Conservation (phyloP, 805 yeast species). For the Candida broadrunensis region DNA sequence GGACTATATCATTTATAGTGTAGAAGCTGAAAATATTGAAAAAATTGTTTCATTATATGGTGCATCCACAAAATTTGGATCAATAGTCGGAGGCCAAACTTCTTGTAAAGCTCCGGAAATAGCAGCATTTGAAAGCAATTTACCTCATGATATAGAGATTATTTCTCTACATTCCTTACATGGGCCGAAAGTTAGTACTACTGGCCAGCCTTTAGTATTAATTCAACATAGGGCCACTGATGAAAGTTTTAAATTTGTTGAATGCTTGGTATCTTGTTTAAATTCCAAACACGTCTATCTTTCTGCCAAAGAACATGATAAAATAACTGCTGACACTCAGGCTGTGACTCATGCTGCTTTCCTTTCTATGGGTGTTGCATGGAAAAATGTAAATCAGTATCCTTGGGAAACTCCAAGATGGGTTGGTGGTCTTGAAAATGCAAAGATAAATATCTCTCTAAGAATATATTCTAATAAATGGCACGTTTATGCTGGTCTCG, state of each 20-base stretch:
- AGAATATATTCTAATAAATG: constrained; percentile 91
- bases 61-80: constrained; percentile 81
- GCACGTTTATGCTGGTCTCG: constrained; percentile 98
- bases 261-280: constrained; percentile 63
- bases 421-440: constrained; percentile 94
- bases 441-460: constrained; percentile 88
- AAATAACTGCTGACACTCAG: constrained; percentile 96
- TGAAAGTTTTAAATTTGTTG: constrained; percentile 59
- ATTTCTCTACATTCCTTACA: constrained; percentile 89
- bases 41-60: constrained; percentile 75
- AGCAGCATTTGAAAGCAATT: constrained; percentile 69
- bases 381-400: constrained; percentile 78
- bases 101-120: constrained; percentile 93
- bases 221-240: constrained; percentile 68
- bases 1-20: constrained; percentile 85
- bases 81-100: constrained; percentile 97
- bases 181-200: constrained; percentile 87
- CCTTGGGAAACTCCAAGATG: constrained; percentile 90
- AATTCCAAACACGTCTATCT: constrained; percentile 74
- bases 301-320: constrained; percentile 86
- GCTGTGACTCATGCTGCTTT: constrained; percentile 99
- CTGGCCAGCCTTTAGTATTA: constrained; percentile 90
- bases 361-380: constrained; percentile 93
- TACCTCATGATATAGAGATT: constrained; percentile 80
- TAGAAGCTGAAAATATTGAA: constrained; percentile 84